phyloP scores from a whole-genome alignment of 352 stramenopile species.

The Phytophthora cryptogea region DNA sequence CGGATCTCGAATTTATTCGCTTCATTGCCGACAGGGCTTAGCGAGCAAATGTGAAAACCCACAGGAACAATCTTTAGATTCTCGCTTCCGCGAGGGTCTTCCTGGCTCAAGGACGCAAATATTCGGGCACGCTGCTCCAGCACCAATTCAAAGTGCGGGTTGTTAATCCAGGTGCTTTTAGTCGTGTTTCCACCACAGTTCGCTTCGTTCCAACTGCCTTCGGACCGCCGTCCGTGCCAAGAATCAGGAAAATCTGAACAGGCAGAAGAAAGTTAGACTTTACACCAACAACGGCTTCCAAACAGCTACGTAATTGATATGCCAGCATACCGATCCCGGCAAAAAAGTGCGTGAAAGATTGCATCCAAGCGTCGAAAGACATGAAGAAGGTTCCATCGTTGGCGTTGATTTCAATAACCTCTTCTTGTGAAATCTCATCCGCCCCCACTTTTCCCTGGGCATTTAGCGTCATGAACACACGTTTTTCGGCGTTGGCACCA shows the following conservation, averaged over 20 bases:
- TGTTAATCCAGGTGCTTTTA: constrained; percentile 89
- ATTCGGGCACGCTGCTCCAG: constrained; percentile 65
- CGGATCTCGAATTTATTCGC: constrained; percentile 60
- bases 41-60: constrained; percentile 81
- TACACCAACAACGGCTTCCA: neutral
- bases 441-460: constrained; percentile 52
- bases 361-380: constrained; percentile 86
- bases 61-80: constrained; percentile 81
- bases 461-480: constrained; percentile 63
- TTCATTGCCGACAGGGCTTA: constrained; percentile 36
- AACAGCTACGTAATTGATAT: neutral
- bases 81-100: constrained; percentile 75
- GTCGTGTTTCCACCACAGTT: constrained; percentile 82
- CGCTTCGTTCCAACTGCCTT: constrained; percentile 78
- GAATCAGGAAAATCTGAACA: constrained; percentile 85
- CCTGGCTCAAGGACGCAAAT: constrained; percentile 81
- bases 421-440: constrained; percentile 73
- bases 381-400: constrained; percentile 95
- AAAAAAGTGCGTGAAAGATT: constrained; percentile 92
- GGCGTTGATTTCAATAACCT: constrained; percentile 78
- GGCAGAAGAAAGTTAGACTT: neutral
- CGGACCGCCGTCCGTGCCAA: constrained; percentile 76
- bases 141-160: constrained; percentile 80
- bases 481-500: constrained; percentile 67
- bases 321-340: constrained; percentile 73